A percentile compares a stretch with the other conserved stretches of the same genome.
phyloP scores from a whole-genome alignment of 2,329 filamentous ascomycete species.

The Graphilbum fragrans region DNA sequence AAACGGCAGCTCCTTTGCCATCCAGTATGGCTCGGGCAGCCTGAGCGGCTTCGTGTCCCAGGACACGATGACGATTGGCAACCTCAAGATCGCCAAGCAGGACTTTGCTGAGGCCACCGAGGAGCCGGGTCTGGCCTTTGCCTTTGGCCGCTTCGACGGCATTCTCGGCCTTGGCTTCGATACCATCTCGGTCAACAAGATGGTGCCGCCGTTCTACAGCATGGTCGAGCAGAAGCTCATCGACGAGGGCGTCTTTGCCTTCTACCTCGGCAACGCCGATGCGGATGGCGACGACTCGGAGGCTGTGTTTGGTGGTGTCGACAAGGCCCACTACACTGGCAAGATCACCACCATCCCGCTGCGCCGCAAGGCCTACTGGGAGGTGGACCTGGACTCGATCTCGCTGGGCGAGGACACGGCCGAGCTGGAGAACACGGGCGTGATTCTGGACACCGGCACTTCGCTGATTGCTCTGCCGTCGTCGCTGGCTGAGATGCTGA shows the following conservation, averaged over 20 bases:
- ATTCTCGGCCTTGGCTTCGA: constrained; percentile 86
- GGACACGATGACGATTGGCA: constrained; percentile 77
- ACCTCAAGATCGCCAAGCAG: constrained; percentile 77
- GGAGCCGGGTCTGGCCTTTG: constrained; percentile 93
- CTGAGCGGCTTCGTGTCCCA: constrained; percentile 88
- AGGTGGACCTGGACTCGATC: constrained; percentile 91
- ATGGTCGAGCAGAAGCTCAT: constrained; percentile 83
- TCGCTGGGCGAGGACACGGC: constrained; percentile 76
- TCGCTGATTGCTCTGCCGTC: constrained; percentile 92
- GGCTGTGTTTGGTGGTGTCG: constrained; percentile 79
- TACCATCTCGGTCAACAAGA: constrained; percentile 91
- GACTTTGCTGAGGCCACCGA: constrained; percentile 93
- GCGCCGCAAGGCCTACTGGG: constrained; percentile 98
- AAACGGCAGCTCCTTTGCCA: constrained; percentile 88
- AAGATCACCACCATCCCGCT: constrained; percentile 89
- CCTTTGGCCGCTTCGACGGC: constrained; percentile 94
- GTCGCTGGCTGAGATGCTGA: constrained; percentile 87
- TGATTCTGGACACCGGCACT: constrained; percentile 95
- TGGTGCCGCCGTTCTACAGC: constrained; percentile 92
- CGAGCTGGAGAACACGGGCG: constrained; percentile 86
- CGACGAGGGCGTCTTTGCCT: constrained; percentile 88
- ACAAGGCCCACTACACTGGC: constrained; percentile 69
- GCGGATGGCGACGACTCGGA: constrained; percentile 63
- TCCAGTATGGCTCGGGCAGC: constrained; percentile 89
- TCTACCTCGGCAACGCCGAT: constrained; percentile 76